These are phyloP conservation scores for Exutisphaerella laricina DNA, from an alignment of 2,329 filamentous ascomycete species.

Conservation along the genomic window DNA sequence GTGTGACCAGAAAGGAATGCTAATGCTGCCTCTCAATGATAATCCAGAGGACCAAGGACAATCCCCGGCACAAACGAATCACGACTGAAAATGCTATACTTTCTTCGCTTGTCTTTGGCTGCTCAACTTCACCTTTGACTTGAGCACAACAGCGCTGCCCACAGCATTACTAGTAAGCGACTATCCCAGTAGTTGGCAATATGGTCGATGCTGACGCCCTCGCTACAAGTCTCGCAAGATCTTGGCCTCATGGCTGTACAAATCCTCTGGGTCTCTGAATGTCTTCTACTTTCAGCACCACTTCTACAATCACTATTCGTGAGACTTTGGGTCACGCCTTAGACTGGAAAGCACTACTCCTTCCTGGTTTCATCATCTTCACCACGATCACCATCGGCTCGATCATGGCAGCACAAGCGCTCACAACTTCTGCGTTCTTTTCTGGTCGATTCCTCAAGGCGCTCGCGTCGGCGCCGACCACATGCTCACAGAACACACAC, in stretches of 20 bases:
- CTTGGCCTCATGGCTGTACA: constrained; percentile 6
- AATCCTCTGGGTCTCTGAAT: constrained; percentile 39
- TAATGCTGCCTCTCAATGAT: background rate
- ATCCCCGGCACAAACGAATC: background rate
- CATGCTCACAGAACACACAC: constrained; percentile 40
- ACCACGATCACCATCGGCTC: constrained; percentile 35
- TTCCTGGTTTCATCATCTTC: constrained; percentile 34
- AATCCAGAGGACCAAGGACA: background rate
- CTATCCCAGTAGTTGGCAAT: no score
- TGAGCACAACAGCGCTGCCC: constrained; percentile 10
- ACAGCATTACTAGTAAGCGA: constrained; percentile 13
- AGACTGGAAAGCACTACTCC: constrained; percentile 37
- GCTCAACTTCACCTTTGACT: constrained; percentile 11
- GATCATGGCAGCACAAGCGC: constrained; percentile 28
- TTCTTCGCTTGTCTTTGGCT: constrained; percentile 10
- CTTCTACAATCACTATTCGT: constrained; percentile 38
- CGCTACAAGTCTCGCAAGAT: constrained; percentile 8
- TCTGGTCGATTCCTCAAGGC: constrained; percentile 37
- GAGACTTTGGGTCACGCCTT: constrained; percentile 38
- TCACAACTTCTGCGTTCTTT: constrained; percentile 21
- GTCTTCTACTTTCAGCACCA: constrained; percentile 36
- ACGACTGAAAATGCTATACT: constrained; percentile 6
- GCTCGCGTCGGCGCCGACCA: constrained; percentile 39
- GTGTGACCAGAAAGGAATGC: constrained; percentile 7
- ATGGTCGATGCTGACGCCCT: background rate